Evolutionary conservation across 371 early-diverging fungal genomes (phyloP), one percentile per base, ranked within the genome.

Genomic region (Syncephalastrum sp.): DNA sequence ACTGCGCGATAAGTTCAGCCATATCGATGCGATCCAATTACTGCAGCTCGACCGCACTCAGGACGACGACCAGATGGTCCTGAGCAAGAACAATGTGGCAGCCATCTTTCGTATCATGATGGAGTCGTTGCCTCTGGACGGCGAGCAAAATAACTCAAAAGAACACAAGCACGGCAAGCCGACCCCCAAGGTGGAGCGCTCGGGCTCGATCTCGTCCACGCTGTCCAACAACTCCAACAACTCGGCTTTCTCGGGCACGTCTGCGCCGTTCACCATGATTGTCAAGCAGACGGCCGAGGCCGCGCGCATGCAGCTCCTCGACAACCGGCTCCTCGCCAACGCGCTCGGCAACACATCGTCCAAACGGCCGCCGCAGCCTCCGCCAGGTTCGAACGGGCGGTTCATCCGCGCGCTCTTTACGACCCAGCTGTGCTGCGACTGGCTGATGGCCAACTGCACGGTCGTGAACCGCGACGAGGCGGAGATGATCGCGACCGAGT

Each of bases 391-490:
- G 12, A 46, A 41, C 51, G 38, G 38, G 38, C 53, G 54, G 46
- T 29, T 49, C 10, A 74, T 77, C 61, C 66, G 72, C 5, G 61
- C 78, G 1, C 70, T 79, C 0, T 75, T 79, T 41, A 71, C 74
- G 4, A 67, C 75, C 3, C 74, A 70, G 43, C 59, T 75, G 47
- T 70, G 72, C 29, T 75, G 77, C 25, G 87, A 85, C 21, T 88
- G 88, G 88, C 63, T 90, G 14, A 50, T 85, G 16, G 83, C 81
- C 16, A 75, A 82, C 52, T 77, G 81, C 5, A 79, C 85, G 0
- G 83, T 82, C 8, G 75, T 85, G 38, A 77, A 81, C 23, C 75
- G 76, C n/a, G 81, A 85, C 50, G 91, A 90, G 58, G 85, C 85
- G 0, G 70, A 82, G 25, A 27, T 61, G 2, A 67, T 88, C 16